Conservation (phyloP, 768 basidiomycete species). For the Lactarius vividus region DNA sequence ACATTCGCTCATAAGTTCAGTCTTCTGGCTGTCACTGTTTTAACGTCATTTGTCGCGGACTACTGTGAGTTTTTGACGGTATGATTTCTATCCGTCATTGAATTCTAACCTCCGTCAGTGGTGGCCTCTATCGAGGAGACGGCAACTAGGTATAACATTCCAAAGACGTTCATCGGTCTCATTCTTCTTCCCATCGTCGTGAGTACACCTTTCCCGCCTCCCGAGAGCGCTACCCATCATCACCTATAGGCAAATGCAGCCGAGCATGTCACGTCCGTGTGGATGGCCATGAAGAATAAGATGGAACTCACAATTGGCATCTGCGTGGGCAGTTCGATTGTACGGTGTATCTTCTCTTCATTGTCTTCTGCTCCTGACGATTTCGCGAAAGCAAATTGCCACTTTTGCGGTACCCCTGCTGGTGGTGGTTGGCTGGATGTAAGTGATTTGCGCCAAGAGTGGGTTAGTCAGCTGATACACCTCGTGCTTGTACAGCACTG, state of each 20-base stretch:
- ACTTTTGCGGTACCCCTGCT: conserved; percentile 84
- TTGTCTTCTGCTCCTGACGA: not conserved
- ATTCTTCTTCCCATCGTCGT: conserved; percentile 88
- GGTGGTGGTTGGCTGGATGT: conserved; percentile 87
- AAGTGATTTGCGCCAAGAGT: conserved; percentile 36
- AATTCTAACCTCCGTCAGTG: conserved; percentile 42
- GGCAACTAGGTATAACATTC: conserved; percentile 74
- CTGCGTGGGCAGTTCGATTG: conserved; percentile 79
- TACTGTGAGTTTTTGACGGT: conserved; percentile 53
- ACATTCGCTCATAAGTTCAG: conserved; percentile 35
- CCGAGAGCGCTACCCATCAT: not conserved
- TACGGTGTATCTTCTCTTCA: conserved; percentile 38
- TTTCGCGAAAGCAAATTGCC: conserved; percentile 66
- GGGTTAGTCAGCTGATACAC: conserved; percentile 15
- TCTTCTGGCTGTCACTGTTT: conserved; percentile 68
- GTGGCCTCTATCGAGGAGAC: conserved; percentile 93
- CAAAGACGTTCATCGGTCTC: conserved; percentile 81
- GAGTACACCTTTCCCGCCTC: conserved; percentile 31
- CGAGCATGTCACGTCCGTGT: conserved; percentile 82
- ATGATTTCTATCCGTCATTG: conserved; percentile 1
- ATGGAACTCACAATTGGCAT: conserved; percentile 76
- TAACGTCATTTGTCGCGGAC: conserved; percentile 89
- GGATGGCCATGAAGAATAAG: conserved; percentile 83
- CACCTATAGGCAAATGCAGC: conserved; percentile 66
- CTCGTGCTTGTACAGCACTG: conserved; percentile 42